Conservation (phyloP, 1,284 basidiomycete genomes). For the Mycena sp. region DNA sequence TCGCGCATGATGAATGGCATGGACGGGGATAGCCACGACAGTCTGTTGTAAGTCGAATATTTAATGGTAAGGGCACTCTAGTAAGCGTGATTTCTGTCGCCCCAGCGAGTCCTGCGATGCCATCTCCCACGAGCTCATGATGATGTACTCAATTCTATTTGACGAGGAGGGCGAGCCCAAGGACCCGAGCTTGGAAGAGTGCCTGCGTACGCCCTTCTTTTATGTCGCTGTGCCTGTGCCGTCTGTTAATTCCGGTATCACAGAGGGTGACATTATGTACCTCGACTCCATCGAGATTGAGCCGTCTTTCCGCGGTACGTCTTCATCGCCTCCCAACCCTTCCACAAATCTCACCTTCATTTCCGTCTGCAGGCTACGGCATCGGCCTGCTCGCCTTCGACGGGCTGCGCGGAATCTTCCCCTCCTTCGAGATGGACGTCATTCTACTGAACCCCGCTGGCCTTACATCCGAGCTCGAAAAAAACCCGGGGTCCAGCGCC, state of each 20-base stretch:
- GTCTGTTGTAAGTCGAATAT: not conserved
- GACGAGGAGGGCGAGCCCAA: not conserved
- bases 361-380: not conserved
- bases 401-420: not conserved
- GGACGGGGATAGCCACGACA: not conserved
- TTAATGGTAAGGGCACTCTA: not conserved
- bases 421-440: constrained; percentile 4
- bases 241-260: not conserved
- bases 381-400: constrained; percentile 1
- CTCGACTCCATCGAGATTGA: not conserved
- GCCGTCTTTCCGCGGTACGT: constrained; percentile 1
- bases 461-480: not conserved
- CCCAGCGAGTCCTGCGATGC: constrained; percentile 3
- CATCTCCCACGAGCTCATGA: constrained; percentile 1
- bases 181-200: not conserved
- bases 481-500: not conserved
- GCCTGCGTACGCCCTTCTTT: not conserved
- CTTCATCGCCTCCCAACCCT: not conserved
- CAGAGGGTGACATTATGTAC: constrained; percentile 9
- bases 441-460: not conserved
- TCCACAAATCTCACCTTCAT: no score
- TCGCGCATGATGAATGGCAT: constrained; percentile 1
- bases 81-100: no score
- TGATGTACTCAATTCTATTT: not conserved
- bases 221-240: not conserved